phyloP scores from a whole-genome alignment of 2,329 filamentous ascomycete species.

The Fusarium sambucinum region DNA sequence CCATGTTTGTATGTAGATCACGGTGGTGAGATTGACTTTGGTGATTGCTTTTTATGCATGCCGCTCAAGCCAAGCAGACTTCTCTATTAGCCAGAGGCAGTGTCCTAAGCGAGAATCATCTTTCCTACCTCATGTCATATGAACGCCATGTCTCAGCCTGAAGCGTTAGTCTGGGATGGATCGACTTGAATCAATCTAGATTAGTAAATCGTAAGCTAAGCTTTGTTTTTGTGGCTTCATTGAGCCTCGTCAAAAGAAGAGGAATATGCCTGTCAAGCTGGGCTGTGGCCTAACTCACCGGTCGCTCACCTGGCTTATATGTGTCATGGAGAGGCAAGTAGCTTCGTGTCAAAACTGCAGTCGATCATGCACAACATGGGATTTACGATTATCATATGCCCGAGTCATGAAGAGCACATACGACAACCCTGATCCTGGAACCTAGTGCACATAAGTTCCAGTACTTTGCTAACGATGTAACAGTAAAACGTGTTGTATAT shows the following conservation, averaged over 20 bases:
- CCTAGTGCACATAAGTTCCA: not conserved
- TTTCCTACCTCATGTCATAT: not conserved
- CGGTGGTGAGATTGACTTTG: not conserved
- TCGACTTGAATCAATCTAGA: not conserved
- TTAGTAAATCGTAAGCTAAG: not conserved
- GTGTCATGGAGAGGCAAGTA: not conserved
- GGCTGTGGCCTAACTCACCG: not conserved
- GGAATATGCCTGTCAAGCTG: not conserved
- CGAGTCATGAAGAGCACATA: not conserved
- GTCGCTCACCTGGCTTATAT: not conserved
- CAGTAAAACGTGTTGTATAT: not conserved
- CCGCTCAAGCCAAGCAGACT: not conserved
- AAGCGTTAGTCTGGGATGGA: not conserved
- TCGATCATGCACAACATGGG: not conserved
- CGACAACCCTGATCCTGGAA: not conserved
- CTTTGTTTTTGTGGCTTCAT: not conserved
- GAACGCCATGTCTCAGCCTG: slow-evolving; percentile 2
- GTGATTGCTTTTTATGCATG: slow-evolving; percentile 1
- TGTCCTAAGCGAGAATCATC: not conserved
- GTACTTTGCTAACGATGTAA: not conserved
- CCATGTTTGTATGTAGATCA: not conserved
- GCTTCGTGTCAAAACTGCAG: not conserved
- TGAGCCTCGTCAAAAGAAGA: not conserved
- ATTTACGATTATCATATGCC: not conserved
- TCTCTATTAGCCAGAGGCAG: not conserved